Evolutionary conservation across 805 yeast genomes (phyloP), one percentile per base, ranked within the genome.

Genomic region (Grigorovia humatica): DNA sequence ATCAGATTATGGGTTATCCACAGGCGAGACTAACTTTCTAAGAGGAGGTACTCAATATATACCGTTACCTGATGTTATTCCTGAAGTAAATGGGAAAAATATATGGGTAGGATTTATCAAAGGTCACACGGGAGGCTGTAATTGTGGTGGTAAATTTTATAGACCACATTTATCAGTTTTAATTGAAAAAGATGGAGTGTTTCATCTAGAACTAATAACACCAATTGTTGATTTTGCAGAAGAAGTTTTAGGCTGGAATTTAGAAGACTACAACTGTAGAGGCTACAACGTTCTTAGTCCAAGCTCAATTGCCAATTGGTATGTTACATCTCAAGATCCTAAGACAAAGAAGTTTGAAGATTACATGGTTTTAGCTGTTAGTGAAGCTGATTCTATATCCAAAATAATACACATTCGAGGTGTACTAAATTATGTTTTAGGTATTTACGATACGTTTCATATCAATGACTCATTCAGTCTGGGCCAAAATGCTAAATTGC

Each of bases 301-400:
- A 17, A 57, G 55, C 43, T 50, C 59, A 9, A 59, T 56, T 30
- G 46, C 50, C 23, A 52, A 50, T 35, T 59, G 61, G 62, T 56
- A 54, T 23, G 51, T 57, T 9, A 48, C 52, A 19, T 44, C 49
- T 13, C 61, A 56, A 46, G 55, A 56, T 47, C 52, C 55, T 13
- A 45, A 44, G 43, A 56, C 56, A 6, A 50, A 54, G 44, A 13
- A 48, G 42, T 57, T 47, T 53, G 66, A 69, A 19, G 77, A 74
- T 58, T 63, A 67, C 50, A 54, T 74, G 70, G 70, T 68, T 2
- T 56, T 73, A 30, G 62, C 74, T 0, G 44, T 72, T 20, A 70
- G 73, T 51, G 74, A 73, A 52, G 66, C 75, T 0, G 75, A 72
- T 54, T 46, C 64, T 5, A 67, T 64, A 50, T 67, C 71, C 27